These are phyloP conservation scores for Tulasnella sp. DNA, from an alignment of 768 basidiomycete genomes.

Conservation along the genomic window DNA sequence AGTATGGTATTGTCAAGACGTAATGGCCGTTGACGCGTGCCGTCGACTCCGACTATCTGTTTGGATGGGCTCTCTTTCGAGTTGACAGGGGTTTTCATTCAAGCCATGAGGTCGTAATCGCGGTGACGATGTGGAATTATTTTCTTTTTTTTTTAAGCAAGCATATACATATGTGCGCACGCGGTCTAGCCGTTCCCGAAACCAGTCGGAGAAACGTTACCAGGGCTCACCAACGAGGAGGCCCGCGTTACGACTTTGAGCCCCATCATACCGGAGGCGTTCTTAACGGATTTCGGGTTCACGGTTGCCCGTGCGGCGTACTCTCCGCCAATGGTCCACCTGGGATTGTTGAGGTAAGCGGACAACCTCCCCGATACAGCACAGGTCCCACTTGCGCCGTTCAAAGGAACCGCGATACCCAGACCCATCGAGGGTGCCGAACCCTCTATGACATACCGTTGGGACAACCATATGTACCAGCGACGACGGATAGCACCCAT, in stretches of 20 bases:
- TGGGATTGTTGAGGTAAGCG: too few species aligned
- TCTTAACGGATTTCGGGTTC: background rate
- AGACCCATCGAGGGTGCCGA: background rate
- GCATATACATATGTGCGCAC: background rate
- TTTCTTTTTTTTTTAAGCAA: too few species aligned
- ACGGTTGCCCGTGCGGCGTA: background rate
- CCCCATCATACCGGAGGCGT: background rate
- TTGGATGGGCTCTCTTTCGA: too few species aligned
- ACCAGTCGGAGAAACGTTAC: background rate
- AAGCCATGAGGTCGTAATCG: too few species aligned
- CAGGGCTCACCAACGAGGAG: constrained; percentile 1
- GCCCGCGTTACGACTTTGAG: background rate
- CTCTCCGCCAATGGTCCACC: too few species aligned
- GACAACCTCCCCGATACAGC: background rate
- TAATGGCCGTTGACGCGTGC: too few species aligned
- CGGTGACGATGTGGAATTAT: too few species aligned
- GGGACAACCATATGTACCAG: background rate
- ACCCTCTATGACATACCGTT: background rate
- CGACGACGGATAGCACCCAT: background rate
- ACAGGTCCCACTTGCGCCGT: background rate
- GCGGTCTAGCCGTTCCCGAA: background rate
- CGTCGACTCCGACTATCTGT: too few species aligned
- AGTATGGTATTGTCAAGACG: too few species aligned
- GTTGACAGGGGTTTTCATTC: too few species aligned
- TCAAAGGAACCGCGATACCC: background rate